A percentile compares a stretch with the other conserved stretches of the same genome.
Conservation (phyloP, 768 basidiomycete species). For the Strobilomyces confusus region DNA sequence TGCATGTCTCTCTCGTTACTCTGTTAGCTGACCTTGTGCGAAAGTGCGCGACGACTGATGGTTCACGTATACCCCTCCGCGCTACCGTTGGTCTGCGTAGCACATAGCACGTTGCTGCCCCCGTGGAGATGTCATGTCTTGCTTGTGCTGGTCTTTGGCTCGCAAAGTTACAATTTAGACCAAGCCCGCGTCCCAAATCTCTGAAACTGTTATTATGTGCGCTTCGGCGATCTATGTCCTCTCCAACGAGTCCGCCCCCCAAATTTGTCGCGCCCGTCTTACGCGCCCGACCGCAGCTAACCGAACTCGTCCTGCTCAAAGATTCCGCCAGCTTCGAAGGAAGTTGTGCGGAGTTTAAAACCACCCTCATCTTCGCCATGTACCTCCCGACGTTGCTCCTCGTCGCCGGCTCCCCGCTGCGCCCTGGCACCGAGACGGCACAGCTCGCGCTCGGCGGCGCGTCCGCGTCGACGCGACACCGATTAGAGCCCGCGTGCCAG, state of each 20-base stretch:
- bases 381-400: not conserved
- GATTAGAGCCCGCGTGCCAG: too few relatives aligned
- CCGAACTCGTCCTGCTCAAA: not conserved
- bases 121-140: too few relatives aligned
- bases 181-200: too few relatives aligned
- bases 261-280: too few relatives aligned
- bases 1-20: not conserved
- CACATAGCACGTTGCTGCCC: not conserved
- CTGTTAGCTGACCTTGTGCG: not conserved
- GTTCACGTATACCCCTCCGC: not conserved
- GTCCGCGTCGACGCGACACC: not conserved
- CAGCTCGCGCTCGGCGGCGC: not conserved
- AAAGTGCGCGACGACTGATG: not conserved
- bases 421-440: not conserved
- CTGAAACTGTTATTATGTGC: too few relatives aligned
- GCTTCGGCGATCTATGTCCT: too few relatives aligned
- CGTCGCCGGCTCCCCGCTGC: constrained; percentile 1
- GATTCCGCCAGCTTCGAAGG: not conserved
- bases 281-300: not conserved
- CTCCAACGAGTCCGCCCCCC: too few relatives aligned
- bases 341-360: not conserved
- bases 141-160: too few relatives aligned
- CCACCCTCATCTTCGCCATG: not conserved
- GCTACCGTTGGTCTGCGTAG: not conserved
- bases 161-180: too few relatives aligned